phyloP scores from a whole-genome alignment of 148 eudicot species.

The Rhododendron griersonianum region DNA sequence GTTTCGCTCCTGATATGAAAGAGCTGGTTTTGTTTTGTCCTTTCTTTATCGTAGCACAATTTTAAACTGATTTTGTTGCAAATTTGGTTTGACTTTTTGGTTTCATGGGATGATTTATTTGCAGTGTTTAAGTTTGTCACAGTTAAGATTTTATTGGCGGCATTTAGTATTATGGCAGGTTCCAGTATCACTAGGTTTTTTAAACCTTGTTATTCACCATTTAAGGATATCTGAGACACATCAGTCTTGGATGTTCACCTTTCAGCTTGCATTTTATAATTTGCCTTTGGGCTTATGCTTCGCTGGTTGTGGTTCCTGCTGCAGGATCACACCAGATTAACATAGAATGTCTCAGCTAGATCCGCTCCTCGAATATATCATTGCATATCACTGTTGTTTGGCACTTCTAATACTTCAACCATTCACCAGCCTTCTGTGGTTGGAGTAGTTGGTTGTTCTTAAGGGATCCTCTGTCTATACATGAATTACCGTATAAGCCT shows the following conservation, averaged over 20 bases:
- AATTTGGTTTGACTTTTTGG: background rate
- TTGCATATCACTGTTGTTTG: background rate
- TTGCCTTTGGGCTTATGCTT: background rate
- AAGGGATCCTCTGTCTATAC: background rate
- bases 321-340: background rate
- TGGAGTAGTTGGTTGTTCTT: background rate
- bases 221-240: background rate
- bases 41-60: background rate
- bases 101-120: background rate
- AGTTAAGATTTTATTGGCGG: background rate
- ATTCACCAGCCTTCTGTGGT: background rate
- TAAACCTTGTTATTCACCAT: background rate
- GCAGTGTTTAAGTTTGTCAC: background rate
- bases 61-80: slow-evolving; percentile 13
- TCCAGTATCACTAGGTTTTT: background rate
- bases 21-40: slow-evolving; percentile 6
- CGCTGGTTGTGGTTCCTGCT: background rate
- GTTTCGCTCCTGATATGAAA: background rate
- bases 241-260: background rate
- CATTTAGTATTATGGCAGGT: background rate
- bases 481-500: background rate
- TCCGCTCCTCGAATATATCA: no score
- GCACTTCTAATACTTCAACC: background rate
- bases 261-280: background rate
- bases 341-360: background rate